phyloP scores from a whole-genome alignment of 768 basidiomycete species.

The Phlebiopsis gigantea region DNA sequence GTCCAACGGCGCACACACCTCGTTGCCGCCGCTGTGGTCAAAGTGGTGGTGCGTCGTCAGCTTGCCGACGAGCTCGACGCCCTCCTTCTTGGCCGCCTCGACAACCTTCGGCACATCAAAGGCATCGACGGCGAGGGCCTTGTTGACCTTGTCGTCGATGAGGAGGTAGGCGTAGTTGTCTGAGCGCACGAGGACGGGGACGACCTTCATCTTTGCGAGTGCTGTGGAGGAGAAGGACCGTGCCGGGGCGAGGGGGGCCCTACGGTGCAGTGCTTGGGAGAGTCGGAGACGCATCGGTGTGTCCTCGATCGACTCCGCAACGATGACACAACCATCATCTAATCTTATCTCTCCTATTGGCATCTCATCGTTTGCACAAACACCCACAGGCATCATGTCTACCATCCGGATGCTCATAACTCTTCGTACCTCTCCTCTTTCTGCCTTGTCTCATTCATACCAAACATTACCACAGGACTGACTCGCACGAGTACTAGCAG shows the following conservation, averaged over 20 bases:
- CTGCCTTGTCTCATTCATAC: too few relatives aligned
- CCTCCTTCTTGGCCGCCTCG: slow-evolving; percentile 53
- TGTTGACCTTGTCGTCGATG: slow-evolving; percentile 59
- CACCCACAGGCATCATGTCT: too few relatives aligned
- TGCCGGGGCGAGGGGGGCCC: slow-evolving; percentile 4
- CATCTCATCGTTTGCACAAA: neutral
- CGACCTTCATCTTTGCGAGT: slow-evolving; percentile 53
- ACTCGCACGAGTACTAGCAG: too few relatives aligned
- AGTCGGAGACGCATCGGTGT: slow-evolving; percentile 7
- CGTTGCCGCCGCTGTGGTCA: slow-evolving; percentile 88
- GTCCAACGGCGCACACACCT: slow-evolving; percentile 36
- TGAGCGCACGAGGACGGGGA: slow-evolving; percentile 71
- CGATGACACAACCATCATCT: slow-evolving; percentile 1
- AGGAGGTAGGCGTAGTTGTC: slow-evolving; percentile 88
- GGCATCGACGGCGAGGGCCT: slow-evolving; percentile 77
- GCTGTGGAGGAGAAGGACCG: slow-evolving; percentile 20
- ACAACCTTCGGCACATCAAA: slow-evolving; percentile 70
- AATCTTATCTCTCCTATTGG: slow-evolving; percentile 1
- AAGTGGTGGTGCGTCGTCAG: slow-evolving; percentile 92
- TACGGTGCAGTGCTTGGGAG: neutral
- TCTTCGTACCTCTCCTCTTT: too few relatives aligned
- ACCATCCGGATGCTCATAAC: too few relatives aligned
- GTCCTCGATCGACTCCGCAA: neutral
- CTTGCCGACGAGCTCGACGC: slow-evolving; percentile 61
- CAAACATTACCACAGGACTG: too few relatives aligned